Evolutionary conservation across 805 yeast species (phyloP).

Genomic region (Jamesozyma spencerorum): DNA sequence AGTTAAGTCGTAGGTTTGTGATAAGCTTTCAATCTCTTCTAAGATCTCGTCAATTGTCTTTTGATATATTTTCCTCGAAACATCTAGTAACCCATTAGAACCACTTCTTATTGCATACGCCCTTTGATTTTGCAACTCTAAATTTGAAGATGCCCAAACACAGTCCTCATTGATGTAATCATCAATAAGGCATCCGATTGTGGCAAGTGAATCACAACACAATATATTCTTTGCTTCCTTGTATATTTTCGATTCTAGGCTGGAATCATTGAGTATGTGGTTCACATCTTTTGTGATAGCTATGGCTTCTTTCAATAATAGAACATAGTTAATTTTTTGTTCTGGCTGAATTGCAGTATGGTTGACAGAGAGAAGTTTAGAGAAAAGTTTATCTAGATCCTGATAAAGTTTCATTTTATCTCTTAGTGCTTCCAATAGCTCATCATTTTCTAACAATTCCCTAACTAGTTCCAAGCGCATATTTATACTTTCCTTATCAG

Average conservation of each 20-base stretch:
- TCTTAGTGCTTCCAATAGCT: constrained; percentile 12
- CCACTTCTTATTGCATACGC: constrained; percentile 39
- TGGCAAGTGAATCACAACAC: constrained; percentile 15
- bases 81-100: constrained; percentile 37
- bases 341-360: constrained; percentile 20
- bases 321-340: constrained; percentile 35
- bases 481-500: constrained; percentile 30
- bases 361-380: constrained; percentile 28
- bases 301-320: constrained; percentile 34
- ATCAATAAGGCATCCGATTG: constrained; percentile 23
- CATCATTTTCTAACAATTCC: constrained; percentile 25
- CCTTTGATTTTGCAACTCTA: constrained; percentile 37
- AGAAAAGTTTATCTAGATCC: constrained; percentile 36
- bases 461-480: constrained; percentile 32
- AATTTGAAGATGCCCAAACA: constrained; percentile 32
- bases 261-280: constrained; percentile 7
- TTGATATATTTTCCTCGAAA: constrained; percentile 36
- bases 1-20: constrained; percentile 16
- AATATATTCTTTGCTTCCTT: constrained; percentile 28
- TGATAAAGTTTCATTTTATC: constrained; percentile 23
- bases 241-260: constrained; percentile 14
- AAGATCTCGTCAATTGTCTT: constrained; percentile 32
- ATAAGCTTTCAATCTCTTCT: constrained; percentile 19
- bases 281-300: constrained; percentile 14
- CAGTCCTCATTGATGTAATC: constrained; percentile 36